Evolutionary conservation across 1,284 basidiomycete genomes (phyloP).

Genomic region (Ganoderma multipileum): DNA sequence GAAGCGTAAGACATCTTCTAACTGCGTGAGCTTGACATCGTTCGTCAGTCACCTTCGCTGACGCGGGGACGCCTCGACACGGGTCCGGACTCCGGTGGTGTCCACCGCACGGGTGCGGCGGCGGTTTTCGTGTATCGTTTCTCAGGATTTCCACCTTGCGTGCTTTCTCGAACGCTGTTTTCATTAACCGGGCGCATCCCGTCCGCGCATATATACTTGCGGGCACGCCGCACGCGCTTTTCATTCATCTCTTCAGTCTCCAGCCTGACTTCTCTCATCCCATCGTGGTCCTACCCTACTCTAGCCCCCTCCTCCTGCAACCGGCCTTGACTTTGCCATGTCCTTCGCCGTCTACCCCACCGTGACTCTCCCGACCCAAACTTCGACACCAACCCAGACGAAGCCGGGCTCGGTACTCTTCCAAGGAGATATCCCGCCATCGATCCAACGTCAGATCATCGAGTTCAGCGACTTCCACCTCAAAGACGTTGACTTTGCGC

Average conservation of each 20-base stretch:
- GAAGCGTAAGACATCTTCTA: neutral
- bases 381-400: neutral
- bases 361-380: neutral
- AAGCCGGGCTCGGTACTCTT: conserved; percentile 10
- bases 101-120: neutral
- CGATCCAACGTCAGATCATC: conserved; percentile 17
- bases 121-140: neutral
- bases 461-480: conserved; percentile 23
- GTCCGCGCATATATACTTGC: neutral
- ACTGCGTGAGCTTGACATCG: neutral
- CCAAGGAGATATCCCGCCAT: conserved; percentile 14
- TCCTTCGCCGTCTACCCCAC: neutral
- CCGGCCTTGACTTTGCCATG: neutral
- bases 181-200: neutral
- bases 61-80: too few relatives aligned
- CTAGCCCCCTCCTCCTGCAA: neutral
- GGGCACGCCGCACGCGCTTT: too few relatives aligned
- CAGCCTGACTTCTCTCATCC: neutral
- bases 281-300: neutral
- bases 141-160: neutral
- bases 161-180: neutral
- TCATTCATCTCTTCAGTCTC: too few relatives aligned
- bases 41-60: neutral
- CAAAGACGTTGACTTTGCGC: conserved; percentile 16
- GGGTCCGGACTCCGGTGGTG: neutral